Evolutionary conservation across 768 basidiomycete genomes (phyloP).

Genomic region (Suillus tomentosus): DNA sequence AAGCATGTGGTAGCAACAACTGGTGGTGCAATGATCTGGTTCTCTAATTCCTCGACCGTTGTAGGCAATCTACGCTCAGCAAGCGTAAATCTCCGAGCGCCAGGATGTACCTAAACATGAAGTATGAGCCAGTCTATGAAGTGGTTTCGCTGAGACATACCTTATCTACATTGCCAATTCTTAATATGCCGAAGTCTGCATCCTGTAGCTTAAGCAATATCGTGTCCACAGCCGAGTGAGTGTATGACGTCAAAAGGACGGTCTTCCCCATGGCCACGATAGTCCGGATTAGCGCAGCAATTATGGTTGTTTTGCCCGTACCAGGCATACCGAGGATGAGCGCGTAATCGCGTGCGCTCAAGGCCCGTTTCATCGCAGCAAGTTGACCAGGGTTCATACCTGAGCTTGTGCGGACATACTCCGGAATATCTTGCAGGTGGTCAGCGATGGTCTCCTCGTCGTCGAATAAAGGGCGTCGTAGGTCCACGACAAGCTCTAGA

Average conservation of each 20-base stretch:
- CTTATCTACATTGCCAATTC: conserved; percentile 92
- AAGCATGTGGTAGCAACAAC: conserved; percentile 97
- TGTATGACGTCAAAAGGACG: conserved; percentile 89
- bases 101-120: conserved; percentile 72
- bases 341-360: conserved; percentile 86
- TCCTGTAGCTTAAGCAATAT: conserved; percentile 81
- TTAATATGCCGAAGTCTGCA: conserved; percentile 72
- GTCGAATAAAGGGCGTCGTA: conserved; percentile 67
- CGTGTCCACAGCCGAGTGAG: conserved; percentile 98
- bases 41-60: conserved; percentile 82
- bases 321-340: conserved; percentile 97
- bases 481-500: conserved; percentile 80
- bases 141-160: conserved; percentile 37
- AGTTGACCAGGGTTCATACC: conserved; percentile 73
- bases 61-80: conserved; percentile 53
- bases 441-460: conserved; percentile 24
- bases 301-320: conserved; percentile 96
- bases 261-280: conserved; percentile 83
- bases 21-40: conserved; percentile 81
- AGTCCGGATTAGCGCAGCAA: conserved; percentile 82
- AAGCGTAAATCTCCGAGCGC: conserved; percentile 72
- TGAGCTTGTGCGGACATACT: conserved; percentile 34
- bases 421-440: conserved; percentile 24
- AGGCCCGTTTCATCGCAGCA: conserved; percentile 68
- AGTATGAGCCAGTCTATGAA: background rate